A percentile compares a stretch with the other conserved stretches of the same genome.
These are phyloP conservation scores for Neurospora sp. DNA, from an alignment of 495 filamentous ascomycete species.

Conservation along the genomic window DNA sequence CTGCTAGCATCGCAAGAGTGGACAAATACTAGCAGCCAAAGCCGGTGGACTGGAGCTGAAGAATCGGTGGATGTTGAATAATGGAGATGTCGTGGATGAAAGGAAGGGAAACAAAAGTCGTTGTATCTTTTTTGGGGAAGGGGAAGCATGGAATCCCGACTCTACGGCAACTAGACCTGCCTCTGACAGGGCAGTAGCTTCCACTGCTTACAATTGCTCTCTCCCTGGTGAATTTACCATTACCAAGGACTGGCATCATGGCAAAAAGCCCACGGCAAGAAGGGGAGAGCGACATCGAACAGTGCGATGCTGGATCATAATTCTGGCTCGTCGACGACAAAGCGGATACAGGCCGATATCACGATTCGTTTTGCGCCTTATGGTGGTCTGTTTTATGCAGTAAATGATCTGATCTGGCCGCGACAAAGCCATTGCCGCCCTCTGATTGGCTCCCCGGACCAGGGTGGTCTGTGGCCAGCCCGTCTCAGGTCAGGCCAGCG, in stretches of 20 bases:
- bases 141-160: not conserved
- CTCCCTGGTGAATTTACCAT: not conserved
- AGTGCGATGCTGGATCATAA: not conserved
- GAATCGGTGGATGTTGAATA: not conserved
- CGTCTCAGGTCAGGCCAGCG: not conserved
- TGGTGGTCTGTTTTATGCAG: not conserved
- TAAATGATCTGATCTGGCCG: not conserved
- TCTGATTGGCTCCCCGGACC: not conserved
- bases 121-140: not conserved
- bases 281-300: not conserved
- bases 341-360: not conserved
- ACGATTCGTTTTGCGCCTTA: not conserved
- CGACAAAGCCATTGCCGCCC: not conserved
- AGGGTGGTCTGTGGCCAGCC: not conserved
- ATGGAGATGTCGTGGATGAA: not conserved
- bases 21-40: not conserved
- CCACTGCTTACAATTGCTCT: not conserved
- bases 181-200: not conserved
- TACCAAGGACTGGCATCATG: not conserved
- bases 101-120: not conserved
- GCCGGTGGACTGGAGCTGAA: not conserved
- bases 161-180: not conserved
- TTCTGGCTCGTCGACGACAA: not conserved
- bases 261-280: not conserved
- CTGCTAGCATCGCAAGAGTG: not conserved